Evolutionary conservation across 2,329 filamentous ascomycete species (phyloP), one percentile per base, ranked within the genome.

Genomic region (Colletotrichum godetiae): DNA sequence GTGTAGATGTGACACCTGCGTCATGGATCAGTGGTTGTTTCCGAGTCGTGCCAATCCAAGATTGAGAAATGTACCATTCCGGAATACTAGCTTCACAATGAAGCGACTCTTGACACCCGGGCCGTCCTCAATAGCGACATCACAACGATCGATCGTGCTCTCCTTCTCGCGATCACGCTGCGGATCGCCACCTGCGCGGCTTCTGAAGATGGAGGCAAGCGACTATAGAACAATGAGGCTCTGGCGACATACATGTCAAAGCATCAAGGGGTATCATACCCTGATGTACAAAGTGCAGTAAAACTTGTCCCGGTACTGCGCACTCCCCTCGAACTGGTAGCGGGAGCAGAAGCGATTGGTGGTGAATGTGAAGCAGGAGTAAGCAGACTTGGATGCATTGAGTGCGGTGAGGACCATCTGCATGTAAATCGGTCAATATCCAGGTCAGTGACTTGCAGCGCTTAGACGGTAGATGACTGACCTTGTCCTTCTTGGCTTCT

Each of bases 351-450:
- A 95, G 52, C 89, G 88, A 76, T 85, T 89, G 53, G 89, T 88
- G 56, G 92, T 86, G 66, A 95, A 90, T 8, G 89, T 88, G 78
- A 95, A 92, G 72, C 92, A 92, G 31, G 92, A 91, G 80, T 95
- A 95, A 22, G 93, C 93, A 4, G 94, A 94, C 79, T 94, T 94
- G 68, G 93, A 94, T n/a, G 90, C 89, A 80, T 96, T 96, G 75
- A 96, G 85, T 15, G 93, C 91, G 15, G 93, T 94, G 67, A 96
- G 86, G 5, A 92, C 87, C 75, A 96, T 88, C 93, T 94, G 61
- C 46, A 13, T 37, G 3, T 8, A 52, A 7, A 12, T 37, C 15
- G 37, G 68, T 53, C 29, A 59, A 53, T 49, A 7, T 49, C 2
- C 3, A 4, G 8, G 19, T 11, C 10, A 2, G 42, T 49, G 7